Evolutionary conservation across 345 rosid genomes (phyloP), one percentile per base, ranked within the genome.

Genomic region (Arabis hirsuta): DNA sequence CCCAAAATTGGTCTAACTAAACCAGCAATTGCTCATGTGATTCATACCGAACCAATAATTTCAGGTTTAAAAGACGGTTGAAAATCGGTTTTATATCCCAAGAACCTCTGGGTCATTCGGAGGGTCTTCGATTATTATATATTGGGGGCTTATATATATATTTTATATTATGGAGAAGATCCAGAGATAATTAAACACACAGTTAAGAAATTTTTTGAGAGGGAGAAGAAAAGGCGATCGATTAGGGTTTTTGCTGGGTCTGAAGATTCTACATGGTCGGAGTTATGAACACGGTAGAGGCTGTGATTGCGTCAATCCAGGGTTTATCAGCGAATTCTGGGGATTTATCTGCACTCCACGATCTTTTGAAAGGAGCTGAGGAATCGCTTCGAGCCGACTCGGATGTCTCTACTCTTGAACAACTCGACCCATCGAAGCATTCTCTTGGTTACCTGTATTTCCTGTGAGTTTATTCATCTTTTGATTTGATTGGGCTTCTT

Each of bases 381-480:
- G 88, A 83, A 13, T 70, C 80, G 41, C 87, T 90, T 67, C 90
- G 80, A 62, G 31, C 79, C 14, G 80, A 83, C 76, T 46, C 87
- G 7, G 64, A 74, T 74, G 62, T 78, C 43, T 72, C 89, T 55
- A 76, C 72, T 67, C 89, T 90, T 70, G 88, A 83, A n/a, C 88
- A 84, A 75, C 90, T 90, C 63, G 90, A 87, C 63, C 85, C 92
- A 10, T 65, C 81, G 54, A 81, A 62, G 52, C 90, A 89, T 73
- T 86, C 96, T 69, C 90, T 90, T 19, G 92, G 96, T 65, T 90
- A 85, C 82, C 84, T 89, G 45, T 87, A 78, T 78, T 29, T 89
- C 73, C 82, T 89, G 96, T 89, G 75, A 80, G 73, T 78, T 71
- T 19, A 54, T 16, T 48, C 11, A 64, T 36, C 12, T 34, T 45